Conservation (phyloP, 352 stramenopile species). For the Phytophthora tubulina region DNA sequence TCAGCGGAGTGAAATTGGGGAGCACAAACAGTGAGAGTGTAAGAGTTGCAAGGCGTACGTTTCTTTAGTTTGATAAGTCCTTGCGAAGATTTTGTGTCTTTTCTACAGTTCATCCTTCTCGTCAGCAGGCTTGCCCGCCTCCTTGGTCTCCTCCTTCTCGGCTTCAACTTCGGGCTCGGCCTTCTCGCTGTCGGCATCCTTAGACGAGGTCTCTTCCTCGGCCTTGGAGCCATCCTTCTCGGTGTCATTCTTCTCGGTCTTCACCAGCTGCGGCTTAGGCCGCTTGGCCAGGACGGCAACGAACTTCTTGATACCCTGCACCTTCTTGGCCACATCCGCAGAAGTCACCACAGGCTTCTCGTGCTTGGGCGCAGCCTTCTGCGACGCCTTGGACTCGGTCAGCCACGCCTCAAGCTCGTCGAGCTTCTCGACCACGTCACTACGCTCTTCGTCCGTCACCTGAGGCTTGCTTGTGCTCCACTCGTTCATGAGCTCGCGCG, state of each 20-base stretch:
- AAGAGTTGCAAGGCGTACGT: constrained; percentile 30
- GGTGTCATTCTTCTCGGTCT: constrained; percentile 54
- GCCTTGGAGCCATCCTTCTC: constrained; percentile 45
- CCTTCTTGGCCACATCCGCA: constrained; percentile 86
- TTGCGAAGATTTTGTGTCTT: constrained; percentile 36
- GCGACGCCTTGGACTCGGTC: constrained; percentile 63
- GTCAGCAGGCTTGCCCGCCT: constrained; percentile 35
- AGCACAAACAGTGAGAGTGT: constrained; percentile 11
- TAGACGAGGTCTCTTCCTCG: constrained; percentile 40
- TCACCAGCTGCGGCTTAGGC: constrained; percentile 65
- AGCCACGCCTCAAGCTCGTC: constrained; percentile 88
- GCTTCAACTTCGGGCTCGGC: constrained; percentile 31
- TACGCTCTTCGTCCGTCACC: constrained; percentile 93
- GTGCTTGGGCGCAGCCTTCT: constrained; percentile 78
- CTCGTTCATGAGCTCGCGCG: constrained; percentile 66
- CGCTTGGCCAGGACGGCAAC: constrained; percentile 86
- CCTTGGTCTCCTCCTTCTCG: constrained; percentile 30
- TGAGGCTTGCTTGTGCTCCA: constrained; percentile 78
- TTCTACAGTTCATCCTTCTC: constrained; percentile 73
- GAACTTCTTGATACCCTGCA: constrained; percentile 88
- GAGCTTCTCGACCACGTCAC: constrained; percentile 89
- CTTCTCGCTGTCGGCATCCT: constrained; percentile 41
- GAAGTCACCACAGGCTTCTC: constrained; percentile 89
- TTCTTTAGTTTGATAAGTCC: constrained; percentile 41
- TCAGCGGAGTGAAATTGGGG: constrained; percentile 7